Evolutionary conservation across 306 rosid genomes (phyloP), one percentile per base, ranked within the genome.

Genomic region (Citrullus mucosospermus): DNA sequence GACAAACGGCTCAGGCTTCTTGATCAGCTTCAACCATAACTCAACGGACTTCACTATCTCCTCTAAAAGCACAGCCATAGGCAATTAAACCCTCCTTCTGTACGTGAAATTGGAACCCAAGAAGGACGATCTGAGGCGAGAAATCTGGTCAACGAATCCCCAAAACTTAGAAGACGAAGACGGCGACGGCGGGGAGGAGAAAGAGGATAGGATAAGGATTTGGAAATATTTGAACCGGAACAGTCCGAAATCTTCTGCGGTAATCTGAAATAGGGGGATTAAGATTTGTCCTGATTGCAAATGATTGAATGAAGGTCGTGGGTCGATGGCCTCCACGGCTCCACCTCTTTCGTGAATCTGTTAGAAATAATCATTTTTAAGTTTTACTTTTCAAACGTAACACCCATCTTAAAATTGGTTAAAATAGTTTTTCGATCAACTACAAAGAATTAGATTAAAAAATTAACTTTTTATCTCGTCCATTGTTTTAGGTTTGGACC

Each of bases 1-100:
- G 15, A 88, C 83, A 75, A 81, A 84, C 6, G 91, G 73, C 82
- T 89, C 90, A 20, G 92, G 89, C 74, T 86, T 88, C 80, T 81
- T 89, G 50, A 72, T 74, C 76, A 89, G 84, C 81, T 70, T 93
- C 81, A 95, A 80, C 99, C 93, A 92, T 30, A 89, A 83, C 82
- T 94, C 97, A 68, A 94, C n/a, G 48, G 96, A 89, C 41, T 81
- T 87, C 62, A 89, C 80, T 15, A 94, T 81, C 39, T 90, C 97
- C 25, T 88, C 93, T 85, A 92, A 57, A 61, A 89, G 83, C 78
- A 88, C 55, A 73, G 97, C 84, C 97, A 95, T 92, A 20, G 15
- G 15, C 5, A 61, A 25, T 9, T 16, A 79, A 12, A 38, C 6
- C 16, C 82, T 78, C 76, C 20, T 43, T 38, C 46, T 16, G 57